Evolutionary conservation across 1,139 yeast species (phyloP), one percentile per base, ranked within the genome.

Genomic region (Diutina pseudorugosa): DNA sequence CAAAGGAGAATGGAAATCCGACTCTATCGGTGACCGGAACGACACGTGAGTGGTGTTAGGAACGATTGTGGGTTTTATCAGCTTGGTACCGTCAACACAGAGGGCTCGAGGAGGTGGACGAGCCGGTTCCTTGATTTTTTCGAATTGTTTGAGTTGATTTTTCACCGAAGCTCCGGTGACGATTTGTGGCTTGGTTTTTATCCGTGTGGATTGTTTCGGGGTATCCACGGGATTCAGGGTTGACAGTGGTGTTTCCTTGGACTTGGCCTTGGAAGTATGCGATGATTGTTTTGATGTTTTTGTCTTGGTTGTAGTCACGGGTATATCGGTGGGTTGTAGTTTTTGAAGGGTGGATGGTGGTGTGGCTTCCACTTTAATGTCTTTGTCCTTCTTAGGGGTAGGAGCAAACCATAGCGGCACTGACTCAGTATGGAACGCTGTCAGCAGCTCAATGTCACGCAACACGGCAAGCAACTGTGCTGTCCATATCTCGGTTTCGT

Each of bases 391-490:
- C n/a, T 30, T 30, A 4, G 36, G 14, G n/a, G n/a, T 30, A 3
- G 47, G 47, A 12, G 23, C 21, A 27, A 45, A 45, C 49, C 49
- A 45, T 33, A 45, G n/a, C 40, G 49, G 49, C 8, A 45, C 49
- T 21, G 12, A 8, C 7, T 45, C 21, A n/a, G 49, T 45, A 27
- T 45, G 16, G 18, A 16, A 27, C 14, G 23, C 19, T 8, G 49
- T 19, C 21, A 27, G n/a, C 18, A n/a, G 23, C 1, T 18, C 23
- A 12, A 45, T 21, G n/a, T 45, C 40, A 8, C 27, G 9, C 6
- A 40, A 45, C 27, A 45, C 27, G n/a, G 25, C 40, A n/a, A 45
- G 21, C n/a, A 45, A 18, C 14, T 27, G 19, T 7, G 25, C 14
- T n/a, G 9, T 27, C 49, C 49, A 45, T 2, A 5, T 14, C 7